Percentiles rank a stretch among this genome's conserved stretches.
Conservation (phyloP, 1,139 yeast genomes). For the Pneumocystis canis region DNA sequence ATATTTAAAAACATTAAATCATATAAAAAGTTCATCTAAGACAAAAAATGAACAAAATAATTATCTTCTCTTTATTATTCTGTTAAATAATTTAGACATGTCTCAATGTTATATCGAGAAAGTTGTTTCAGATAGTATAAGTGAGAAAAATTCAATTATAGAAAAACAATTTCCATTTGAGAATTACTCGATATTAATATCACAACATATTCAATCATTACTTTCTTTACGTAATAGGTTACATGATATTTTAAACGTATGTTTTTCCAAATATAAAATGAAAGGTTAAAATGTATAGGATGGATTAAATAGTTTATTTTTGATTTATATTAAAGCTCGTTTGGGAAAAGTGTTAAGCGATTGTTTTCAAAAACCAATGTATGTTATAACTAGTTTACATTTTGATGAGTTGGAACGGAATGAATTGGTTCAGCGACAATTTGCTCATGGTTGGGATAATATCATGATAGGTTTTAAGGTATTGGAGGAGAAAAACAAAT, state of each 20-base stretch:
- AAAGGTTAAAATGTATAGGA: constrained; percentile 4
- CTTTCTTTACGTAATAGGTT: constrained; percentile 11
- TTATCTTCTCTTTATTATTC: constrained; percentile 17
- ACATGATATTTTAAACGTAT: constrained; percentile 6
- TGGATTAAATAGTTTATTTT: constrained; percentile 9
- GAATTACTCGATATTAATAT: constrained; percentile 7
- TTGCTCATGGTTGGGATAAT: neutral
- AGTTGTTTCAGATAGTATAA: constrained; percentile 9
- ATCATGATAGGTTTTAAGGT: neutral
- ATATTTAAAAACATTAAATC: neutral
- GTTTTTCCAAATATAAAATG: constrained; percentile 2
- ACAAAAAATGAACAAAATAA: constrained; percentile 9
- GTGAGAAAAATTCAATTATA: constrained; percentile 9
- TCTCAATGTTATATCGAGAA: constrained; percentile 13
- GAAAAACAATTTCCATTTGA: constrained; percentile 5
- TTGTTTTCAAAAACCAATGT: neutral
- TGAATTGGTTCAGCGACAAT: neutral
- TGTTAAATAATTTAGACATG: constrained; percentile 27
- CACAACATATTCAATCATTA: constrained; percentile 4
- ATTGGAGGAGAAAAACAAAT: neutral
- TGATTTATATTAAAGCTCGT: neutral
- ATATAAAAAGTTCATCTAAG: constrained; percentile 8
- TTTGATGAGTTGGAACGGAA: neutral
- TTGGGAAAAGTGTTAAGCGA: neutral
- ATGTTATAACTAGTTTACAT: neutral